Evolutionary conservation across 2,329 filamentous ascomycete species (phyloP), one percentile per base, ranked within the genome.

Genomic region (Exophiala lecanii-corni): DNA sequence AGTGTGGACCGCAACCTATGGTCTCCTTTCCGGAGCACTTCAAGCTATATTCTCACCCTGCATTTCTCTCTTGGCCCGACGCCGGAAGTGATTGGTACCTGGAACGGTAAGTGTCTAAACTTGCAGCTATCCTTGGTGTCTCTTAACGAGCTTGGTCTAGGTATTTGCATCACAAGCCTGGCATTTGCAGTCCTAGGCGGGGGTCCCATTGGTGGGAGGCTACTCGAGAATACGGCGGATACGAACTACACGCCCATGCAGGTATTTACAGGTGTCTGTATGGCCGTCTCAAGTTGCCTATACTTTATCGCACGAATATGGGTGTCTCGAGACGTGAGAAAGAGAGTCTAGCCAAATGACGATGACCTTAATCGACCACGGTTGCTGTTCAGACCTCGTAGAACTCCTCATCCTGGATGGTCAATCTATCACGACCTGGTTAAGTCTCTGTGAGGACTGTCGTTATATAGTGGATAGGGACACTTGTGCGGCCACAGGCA

Each of bases 1-100:
- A 16, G 57, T 61, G 3, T 62, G 59, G 23, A 45, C 57, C 9
- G 54, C 47, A 1, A 13, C 61, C 0, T 62, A 59, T 43, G 62
- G 62, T 1, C 62, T 64, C 50, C 56, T 47, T 32, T 63, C 60
- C 0, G 64, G 61, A 2, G 34, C 31, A 9, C 25, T 35, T 36
- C 39, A 25, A 35, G 13, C 25, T 18, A 18, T 42, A 21, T 36
- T 50, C 23, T 50, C 47, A 17, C 47, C 47, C 15, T 50, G 43
- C 23, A 23, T 50, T 9, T 47, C 47, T 18, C 28, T 19, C 16
- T 50, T 20, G 47, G 39, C 19, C 47, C 47, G 19, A 31, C 23
- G 25, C 43, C 47, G 20, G 44, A 40, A 16, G 15, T 44, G 18
- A 43, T 47, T 16, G 47, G 47, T 44, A 20, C 36, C 15, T 50